A percentile compares a stretch with the other conserved stretches of the same genome.
Conservation (phyloP, 257 asterid genomes). For the Solanum microdontum region DNA sequence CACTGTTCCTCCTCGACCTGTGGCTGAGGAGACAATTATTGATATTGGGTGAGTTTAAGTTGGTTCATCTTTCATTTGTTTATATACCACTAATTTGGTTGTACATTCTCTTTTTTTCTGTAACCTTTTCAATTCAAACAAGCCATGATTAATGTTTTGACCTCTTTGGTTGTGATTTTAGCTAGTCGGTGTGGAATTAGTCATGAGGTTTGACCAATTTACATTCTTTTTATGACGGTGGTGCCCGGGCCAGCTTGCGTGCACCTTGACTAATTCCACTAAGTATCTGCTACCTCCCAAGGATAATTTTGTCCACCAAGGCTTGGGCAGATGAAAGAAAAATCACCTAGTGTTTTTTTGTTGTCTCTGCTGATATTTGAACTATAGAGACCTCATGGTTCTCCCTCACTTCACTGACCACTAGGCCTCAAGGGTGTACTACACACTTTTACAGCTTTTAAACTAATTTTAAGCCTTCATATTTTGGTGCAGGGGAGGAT, state of each 20-base stretch:
- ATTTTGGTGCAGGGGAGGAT: conserved; percentile 64
- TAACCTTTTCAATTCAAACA: not conserved
- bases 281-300: not conserved
- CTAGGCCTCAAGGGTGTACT: not conserved
- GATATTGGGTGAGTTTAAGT: conserved; percentile 69
- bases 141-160: not conserved
- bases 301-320: not conserved
- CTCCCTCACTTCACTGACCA: not conserved
- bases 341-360: not conserved
- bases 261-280: not conserved
- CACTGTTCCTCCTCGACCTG: conserved; percentile 74
- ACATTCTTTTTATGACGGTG: not conserved
- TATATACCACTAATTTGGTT: not conserved
- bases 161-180: not conserved
- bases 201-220: not conserved
- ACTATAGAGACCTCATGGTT: not conserved
- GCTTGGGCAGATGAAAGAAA: not conserved
- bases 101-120: not conserved
- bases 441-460: not conserved
- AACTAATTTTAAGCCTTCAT: not conserved
- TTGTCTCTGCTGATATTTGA: not conserved
- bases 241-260: not conserved
- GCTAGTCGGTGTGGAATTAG: not conserved
- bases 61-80: not conserved
- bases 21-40: conserved; percentile 63